Conservation (phyloP, 2,329 filamentous ascomycete genomes). For the Ampelomyces quisqualis region DNA sequence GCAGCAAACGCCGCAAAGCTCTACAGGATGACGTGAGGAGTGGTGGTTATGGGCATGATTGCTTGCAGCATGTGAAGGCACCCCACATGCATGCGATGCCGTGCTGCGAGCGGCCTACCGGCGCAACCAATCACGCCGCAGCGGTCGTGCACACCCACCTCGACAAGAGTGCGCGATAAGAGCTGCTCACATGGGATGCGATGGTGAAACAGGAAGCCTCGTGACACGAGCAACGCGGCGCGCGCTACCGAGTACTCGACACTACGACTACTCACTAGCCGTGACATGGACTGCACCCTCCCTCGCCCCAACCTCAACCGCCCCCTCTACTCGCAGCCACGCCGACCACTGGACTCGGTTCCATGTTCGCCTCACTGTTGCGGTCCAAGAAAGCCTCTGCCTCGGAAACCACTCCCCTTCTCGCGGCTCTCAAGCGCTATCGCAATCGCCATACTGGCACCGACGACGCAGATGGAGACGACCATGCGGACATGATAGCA, state of each 20-base stretch:
- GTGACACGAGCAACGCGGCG: too few relatives aligned
- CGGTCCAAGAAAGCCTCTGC: constrained; percentile 31
- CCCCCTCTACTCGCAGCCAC: constrained; percentile 5
- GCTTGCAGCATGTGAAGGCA: constrained; percentile 1
- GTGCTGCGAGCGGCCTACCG: not conserved
- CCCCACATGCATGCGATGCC: constrained; percentile 2
- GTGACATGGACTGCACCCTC: constrained; percentile 9
- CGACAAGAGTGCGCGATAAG: not conserved
- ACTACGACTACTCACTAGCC: too few relatives aligned
- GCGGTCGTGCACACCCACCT: constrained; percentile 1
- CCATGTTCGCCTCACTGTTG: constrained; percentile 45
- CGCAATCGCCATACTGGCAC: constrained; percentile 30
- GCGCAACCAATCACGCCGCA: not conserved
- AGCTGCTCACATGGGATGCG: not conserved
- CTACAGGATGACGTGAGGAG: too few relatives aligned
- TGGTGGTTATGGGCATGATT: too few relatives aligned
- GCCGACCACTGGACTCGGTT: constrained; percentile 14
- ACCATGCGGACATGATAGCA: constrained; percentile 18
- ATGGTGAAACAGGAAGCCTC: not conserved
- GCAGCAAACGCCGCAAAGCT: too few relatives aligned
- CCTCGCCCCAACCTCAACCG: constrained; percentile 1
- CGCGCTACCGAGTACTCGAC: too few relatives aligned
- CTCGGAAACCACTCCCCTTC: constrained; percentile 41
- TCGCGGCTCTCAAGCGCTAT: constrained; percentile 34
- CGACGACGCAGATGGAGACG: constrained; percentile 21